phyloP scores from a whole-genome alignment of 2,329 filamentous ascomycete species.

The Amphichorda felina region DNA sequence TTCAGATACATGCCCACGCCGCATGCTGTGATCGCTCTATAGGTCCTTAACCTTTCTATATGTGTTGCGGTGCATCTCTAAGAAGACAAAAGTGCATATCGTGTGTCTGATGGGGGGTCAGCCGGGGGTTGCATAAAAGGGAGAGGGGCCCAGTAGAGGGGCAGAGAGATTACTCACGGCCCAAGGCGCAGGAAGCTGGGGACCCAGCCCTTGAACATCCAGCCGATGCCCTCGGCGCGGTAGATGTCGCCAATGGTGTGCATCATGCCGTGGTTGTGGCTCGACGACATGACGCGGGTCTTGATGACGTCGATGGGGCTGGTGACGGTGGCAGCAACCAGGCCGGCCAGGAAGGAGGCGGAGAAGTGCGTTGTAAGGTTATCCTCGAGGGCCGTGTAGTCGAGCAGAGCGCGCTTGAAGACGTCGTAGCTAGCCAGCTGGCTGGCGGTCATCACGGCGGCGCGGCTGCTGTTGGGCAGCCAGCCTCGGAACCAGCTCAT shows the following conservation, averaged over 20 bases:
- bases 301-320: slow-evolving; percentile 84
- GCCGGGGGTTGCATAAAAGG: background rate
- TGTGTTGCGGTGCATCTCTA: slow-evolving; percentile 75
- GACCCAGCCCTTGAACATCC: slow-evolving; percentile 88
- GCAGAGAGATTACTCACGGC: slow-evolving; percentile 32
- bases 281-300: slow-evolving; percentile 71
- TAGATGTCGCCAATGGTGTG: slow-evolving; percentile 56
- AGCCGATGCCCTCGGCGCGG: slow-evolving; percentile 57
- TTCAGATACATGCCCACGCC: background rate
- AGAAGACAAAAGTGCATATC: slow-evolving; percentile 74
- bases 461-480: slow-evolving; percentile 69
- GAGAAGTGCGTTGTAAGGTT: slow-evolving; percentile 67
- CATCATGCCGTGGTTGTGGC: slow-evolving; percentile 36
- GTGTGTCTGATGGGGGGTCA: slow-evolving; percentile 46
- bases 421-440: slow-evolving; percentile 79
- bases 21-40: no score
- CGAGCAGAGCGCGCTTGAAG: slow-evolving; percentile 61
- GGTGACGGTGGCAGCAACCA: slow-evolving; percentile 75
- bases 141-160: background rate
- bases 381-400: slow-evolving; percentile 55
- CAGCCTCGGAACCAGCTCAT: slow-evolving; percentile 72
- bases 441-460: slow-evolving; percentile 77
- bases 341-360: slow-evolving; percentile 65
- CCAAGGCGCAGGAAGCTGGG: slow-evolving; percentile 59
- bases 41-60: slow-evolving; percentile 46